Conservation (phyloP, 208 protist species). For the Wallacemonas rigidus region DNA sequence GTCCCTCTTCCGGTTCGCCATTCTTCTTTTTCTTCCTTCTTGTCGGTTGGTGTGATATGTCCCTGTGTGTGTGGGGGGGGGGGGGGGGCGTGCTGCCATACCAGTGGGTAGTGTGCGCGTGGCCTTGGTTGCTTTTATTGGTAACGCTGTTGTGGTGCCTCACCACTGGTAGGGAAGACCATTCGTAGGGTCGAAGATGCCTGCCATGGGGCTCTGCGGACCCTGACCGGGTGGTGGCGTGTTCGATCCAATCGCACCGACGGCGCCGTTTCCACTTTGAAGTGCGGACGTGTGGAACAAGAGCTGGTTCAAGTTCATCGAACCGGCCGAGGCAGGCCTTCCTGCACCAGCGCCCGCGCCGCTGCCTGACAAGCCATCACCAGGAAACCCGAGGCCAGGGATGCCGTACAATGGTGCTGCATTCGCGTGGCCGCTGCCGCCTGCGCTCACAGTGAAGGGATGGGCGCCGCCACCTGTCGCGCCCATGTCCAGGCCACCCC, state of each 20-base stretch:
- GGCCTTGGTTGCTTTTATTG: not conserved
- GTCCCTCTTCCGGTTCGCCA: slow-evolving; percentile 14
- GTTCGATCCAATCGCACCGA: slow-evolving; percentile 10
- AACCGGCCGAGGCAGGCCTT: not conserved
- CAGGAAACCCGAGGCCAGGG: slow-evolving; percentile 6
- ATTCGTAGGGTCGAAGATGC: slow-evolving; percentile 5
- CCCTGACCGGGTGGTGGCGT: slow-evolving; percentile 8
- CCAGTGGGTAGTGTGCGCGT: not conserved
- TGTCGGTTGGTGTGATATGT: not conserved
- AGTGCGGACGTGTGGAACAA: slow-evolving; percentile 10
- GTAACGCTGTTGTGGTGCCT: not conserved
- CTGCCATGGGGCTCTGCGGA: slow-evolving; percentile 9
- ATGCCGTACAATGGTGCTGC: slow-evolving; percentile 2
- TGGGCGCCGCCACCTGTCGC: slow-evolving; percentile 8
- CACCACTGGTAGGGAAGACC: slow-evolving; percentile 8
- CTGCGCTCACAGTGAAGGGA: slow-evolving; percentile 23
- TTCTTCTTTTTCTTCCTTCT: slow-evolving; percentile 15
- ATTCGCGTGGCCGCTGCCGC: not conserved
- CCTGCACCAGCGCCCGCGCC: not conserved
- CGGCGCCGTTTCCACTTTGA: not conserved
- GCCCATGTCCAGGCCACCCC: not conserved
- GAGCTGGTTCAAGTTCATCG: slow-evolving; percentile 2
- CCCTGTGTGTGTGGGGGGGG: not conserved
- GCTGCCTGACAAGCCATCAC: not conserved
- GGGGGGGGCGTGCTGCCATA: too few species aligned